A percentile compares a stretch with the other conserved stretches of the same genome.
Evolutionary conservation across 2,329 filamentous ascomycete genomes (phyloP).

Genomic region (Talaromyces sp.): DNA sequence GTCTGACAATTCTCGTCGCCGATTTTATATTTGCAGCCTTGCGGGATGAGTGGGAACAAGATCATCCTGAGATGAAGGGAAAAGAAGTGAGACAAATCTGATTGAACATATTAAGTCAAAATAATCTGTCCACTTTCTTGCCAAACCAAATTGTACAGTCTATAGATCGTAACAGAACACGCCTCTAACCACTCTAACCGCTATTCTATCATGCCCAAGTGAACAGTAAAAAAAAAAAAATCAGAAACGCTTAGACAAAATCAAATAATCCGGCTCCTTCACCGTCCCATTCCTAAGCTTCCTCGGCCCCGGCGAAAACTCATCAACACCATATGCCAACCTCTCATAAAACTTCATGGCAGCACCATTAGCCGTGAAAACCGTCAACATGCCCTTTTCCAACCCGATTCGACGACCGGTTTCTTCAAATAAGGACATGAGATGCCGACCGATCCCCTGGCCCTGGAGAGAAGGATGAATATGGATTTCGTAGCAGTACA

Average conservation of each 20-base stretch:
- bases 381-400: constrained; percentile 60
- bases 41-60: constrained; percentile 89
- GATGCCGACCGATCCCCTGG: constrained; percentile 51
- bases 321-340: constrained; percentile 54
- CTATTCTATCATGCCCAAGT: neutral
- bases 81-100: constrained; percentile 85
- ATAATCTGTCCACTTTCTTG: neutral
- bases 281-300: constrained; percentile 51
- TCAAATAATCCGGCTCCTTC: constrained; percentile 53
- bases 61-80: constrained; percentile 83
- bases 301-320: constrained; percentile 52
- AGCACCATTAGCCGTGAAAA: constrained; percentile 53
- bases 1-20: constrained; percentile 79
- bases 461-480: constrained; percentile 46
- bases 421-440: constrained; percentile 52
- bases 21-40: constrained; percentile 86
- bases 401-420: constrained; percentile 50
- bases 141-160: constrained; percentile 20
- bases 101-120: constrained; percentile 22
- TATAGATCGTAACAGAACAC: neutral
- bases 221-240: neutral
- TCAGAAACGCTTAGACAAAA: constrained; percentile 48
- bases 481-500: constrained; percentile 67
- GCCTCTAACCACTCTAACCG: neutral
- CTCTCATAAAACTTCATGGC: constrained; percentile 52